A percentile compares a stretch with the other conserved stretches of the same genome.
Evolutionary conservation across 2,329 filamentous ascomycete species (phyloP).

Genomic region (Fusarium nanum): DNA sequence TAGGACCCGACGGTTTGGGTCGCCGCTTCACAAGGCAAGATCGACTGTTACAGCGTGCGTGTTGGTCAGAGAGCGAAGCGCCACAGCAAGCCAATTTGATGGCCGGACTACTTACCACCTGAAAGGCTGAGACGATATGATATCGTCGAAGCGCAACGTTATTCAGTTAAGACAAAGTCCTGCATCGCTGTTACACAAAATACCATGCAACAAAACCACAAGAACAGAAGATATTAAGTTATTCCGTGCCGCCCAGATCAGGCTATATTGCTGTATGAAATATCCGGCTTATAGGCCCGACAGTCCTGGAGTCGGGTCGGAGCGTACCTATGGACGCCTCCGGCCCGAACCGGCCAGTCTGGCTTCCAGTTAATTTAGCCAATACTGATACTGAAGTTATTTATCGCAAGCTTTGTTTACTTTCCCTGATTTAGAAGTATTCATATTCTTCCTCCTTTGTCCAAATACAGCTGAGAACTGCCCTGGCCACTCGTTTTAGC

Average conservation of each 20-base stretch:
- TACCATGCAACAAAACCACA: neutral
- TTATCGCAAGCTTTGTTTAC: neutral
- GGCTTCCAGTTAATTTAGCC: conserved; percentile 18
- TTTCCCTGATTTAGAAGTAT: neutral
- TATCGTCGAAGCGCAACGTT: neutral
- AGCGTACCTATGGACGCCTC: conserved; percentile 13
- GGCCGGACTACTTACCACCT: conserved; percentile 22
- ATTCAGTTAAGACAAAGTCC: neutral
- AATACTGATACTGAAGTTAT: neutral
- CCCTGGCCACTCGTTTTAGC: neutral
- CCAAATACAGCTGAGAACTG: neutral
- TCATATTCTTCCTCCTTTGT: neutral
- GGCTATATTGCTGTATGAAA: conserved; percentile 5
- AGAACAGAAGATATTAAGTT: neutral
- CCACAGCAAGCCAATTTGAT: conserved; percentile 36
- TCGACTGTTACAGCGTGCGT: conserved; percentile 40
- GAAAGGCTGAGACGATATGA: neutral
- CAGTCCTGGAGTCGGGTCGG: conserved; percentile 31
- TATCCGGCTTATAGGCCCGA: conserved; percentile 42
- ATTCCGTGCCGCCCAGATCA: neutral
- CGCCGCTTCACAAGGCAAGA: conserved; percentile 41
- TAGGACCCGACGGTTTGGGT: conserved; percentile 43
- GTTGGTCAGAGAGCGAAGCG: conserved; percentile 37
- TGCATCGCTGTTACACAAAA: neutral
- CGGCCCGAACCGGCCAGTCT: conserved; percentile 26